Base-by-base conservation (phyloP, 768 basidiomycete species). In the Lentinula edodes region DNA sequence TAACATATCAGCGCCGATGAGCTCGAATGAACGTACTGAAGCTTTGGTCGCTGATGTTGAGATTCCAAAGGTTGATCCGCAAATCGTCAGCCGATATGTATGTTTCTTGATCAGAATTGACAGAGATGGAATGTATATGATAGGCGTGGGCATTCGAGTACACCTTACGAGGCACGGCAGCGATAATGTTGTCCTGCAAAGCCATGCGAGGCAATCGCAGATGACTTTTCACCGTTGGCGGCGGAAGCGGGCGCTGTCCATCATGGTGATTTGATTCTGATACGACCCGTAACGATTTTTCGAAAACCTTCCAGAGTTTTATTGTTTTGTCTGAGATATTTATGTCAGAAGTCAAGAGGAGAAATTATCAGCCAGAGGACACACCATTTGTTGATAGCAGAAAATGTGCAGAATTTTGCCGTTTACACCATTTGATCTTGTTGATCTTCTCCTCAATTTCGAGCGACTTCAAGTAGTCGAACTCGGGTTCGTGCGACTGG, bases 381-480 rank as follows among this genome's bases (percentile, higher is more conserved):
- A 63, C 63, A 96, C 97, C 97, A 69, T 99, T 99, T 35, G 97
- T 98, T 62, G 95, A 96, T 56, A 99, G 76, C 61, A 99, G 78
- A 76, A 99, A 98, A 76, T 99, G 97, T 50, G 97, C 95, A 51
- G 91, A 83, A 73, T 98, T 98, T 78, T 97, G 95, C 66, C 97
- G 86, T 80, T 89, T 95, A 82, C 95, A 98, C 97, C 97, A 99
- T 74, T 95, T 93, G 85, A 99, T 99, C 86, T 97, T 93, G 82
- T 99, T 99, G 82, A 99, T 99, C 89, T 99, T 99, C 84, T 99
- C 97, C 78, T 99, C 97, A 76, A 99, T 99, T 83, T 99, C 97
- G 67, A 99, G 82, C 23, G 94, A 97, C 83, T 99, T 99, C 71
- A 99, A 88, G 75, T 99, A 99, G 80, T 99, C 97, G 75, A 99